phyloP scores from a whole-genome alignment of 1,284 basidiomycete genomes.

The Puccinia triticina region DNA sequence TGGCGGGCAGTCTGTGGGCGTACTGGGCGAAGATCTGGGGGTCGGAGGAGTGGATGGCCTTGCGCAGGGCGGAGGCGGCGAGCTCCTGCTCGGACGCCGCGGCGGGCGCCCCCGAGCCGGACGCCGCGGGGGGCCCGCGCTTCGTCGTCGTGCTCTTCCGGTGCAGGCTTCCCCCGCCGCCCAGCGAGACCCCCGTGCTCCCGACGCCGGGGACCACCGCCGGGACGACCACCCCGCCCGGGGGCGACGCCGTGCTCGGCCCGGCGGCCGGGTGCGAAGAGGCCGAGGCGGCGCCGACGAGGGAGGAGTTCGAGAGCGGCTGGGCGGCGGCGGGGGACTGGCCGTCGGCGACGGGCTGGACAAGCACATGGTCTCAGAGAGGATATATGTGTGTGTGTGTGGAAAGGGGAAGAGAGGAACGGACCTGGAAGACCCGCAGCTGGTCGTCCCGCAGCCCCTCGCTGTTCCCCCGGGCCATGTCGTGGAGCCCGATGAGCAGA shows the following conservation, averaged over 20 bases:
- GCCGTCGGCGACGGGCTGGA: conserved; percentile 15
- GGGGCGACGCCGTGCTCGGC: too few relatives aligned
- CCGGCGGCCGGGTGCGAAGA: neutral
- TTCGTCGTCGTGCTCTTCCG: conserved; percentile 65
- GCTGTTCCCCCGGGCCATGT: conserved; percentile 82
- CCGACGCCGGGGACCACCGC: neutral
- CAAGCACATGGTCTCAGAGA: too few relatives aligned
- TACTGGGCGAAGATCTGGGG: conserved; percentile 72
- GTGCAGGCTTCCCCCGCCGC: conserved; percentile 40
- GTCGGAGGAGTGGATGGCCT: conserved; percentile 80
- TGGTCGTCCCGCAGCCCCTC: conserved; percentile 88
- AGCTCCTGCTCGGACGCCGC: conserved; percentile 64
- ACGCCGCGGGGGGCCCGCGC: too few relatives aligned
- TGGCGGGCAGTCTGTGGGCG: conserved; percentile 69
- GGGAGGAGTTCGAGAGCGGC: neutral
- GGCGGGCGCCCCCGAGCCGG: too few relatives aligned
- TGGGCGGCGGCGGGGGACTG: neutral
- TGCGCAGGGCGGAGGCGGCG: conserved; percentile 79
- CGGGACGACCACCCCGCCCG: too few relatives aligned
- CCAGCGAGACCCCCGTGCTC: neutral
- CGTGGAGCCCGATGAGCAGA: conserved; percentile 89
- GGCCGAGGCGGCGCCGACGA: neutral
- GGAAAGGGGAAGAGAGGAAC: neutral
- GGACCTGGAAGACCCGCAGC: conserved; percentile 84
- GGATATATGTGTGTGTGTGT: too few relatives aligned